A percentile compares a stretch with the other conserved stretches of the same genome.
Evolutionary conservation across 257 asterid genomes (phyloP).

Genomic region (Catharanthus roseus): DNA sequence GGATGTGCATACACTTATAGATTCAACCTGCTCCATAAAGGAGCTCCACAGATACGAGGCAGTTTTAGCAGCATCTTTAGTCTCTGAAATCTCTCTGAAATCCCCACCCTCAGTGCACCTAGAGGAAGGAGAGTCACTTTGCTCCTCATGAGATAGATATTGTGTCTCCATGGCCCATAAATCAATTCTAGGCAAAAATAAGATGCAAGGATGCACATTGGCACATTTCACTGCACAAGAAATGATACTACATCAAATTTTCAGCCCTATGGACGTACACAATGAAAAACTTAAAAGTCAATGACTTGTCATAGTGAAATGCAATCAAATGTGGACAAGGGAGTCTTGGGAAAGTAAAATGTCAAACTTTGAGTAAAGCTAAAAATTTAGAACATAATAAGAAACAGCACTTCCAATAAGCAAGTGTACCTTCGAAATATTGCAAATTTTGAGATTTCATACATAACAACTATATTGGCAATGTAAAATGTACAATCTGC

Average conservation of each 20-base stretch:
- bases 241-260: background rate
- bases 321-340: background rate
- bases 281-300: background rate
- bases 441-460: background rate
- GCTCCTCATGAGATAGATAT: constrained; percentile 32
- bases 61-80: constrained; percentile 34
- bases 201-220: constrained; percentile 52
- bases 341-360: background rate
- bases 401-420: background rate
- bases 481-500: background rate
- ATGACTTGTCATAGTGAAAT: background rate
- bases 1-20: constrained; percentile 59
- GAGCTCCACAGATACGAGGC: constrained; percentile 81
- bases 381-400: background rate
- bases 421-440: background rate
- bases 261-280: background rate
- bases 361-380: background rate
- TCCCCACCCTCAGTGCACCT: constrained; percentile 8
- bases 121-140: constrained; percentile 25
- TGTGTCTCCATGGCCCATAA: constrained; percentile 79
- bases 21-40: constrained; percentile 79
- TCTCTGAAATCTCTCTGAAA: constrained; percentile 21
- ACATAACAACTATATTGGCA: background rate
- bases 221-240: constrained; percentile 77
- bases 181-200: constrained; percentile 89